Percentiles rank a stretch among this genome's conserved stretches.
Conservation (phyloP, 768 basidiomycete genomes). For the Tulasnella sp. region DNA sequence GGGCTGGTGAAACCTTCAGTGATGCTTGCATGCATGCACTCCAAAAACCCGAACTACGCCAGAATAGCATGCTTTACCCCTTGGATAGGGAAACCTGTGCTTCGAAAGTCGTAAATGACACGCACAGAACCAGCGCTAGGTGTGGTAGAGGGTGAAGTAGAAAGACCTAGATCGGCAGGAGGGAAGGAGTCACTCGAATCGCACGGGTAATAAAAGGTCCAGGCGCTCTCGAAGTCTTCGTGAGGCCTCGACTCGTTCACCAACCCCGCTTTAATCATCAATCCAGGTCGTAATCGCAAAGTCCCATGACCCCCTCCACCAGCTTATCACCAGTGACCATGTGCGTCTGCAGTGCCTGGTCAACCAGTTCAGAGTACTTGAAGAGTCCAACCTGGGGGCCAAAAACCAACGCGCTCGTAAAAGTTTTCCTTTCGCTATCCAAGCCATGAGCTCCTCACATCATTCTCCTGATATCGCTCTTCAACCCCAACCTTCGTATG, state of each 20-base stretch:
- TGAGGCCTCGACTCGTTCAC: background rate
- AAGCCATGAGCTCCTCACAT: too few relatives aligned
- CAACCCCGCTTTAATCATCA: background rate
- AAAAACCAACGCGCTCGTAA: too few relatives aligned
- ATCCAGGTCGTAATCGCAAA: background rate
- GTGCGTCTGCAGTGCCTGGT: too few relatives aligned
- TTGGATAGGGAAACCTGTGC: background rate
- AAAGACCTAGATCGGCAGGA: background rate
- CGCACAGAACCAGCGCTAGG: too few relatives aligned
- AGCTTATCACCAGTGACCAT: too few relatives aligned
- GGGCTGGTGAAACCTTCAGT: background rate
- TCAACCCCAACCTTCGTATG: background rate
- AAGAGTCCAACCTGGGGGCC: too few relatives aligned
- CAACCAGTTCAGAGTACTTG: too few relatives aligned
- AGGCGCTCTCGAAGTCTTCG: background rate
- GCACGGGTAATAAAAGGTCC: background rate
- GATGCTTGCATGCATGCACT: background rate
- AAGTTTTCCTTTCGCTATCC: too few relatives aligned
- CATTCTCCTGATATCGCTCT: background rate
- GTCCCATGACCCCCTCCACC: background rate
- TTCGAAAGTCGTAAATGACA: background rate
- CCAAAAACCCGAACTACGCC: background rate
- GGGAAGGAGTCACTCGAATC: background rate
- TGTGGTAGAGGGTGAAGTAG: background rate
- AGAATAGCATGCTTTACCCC: background rate